These are phyloP conservation scores for Mimosa pudica DNA, from an alignment of 306 rosid species.

Conservation along the genomic window DNA sequence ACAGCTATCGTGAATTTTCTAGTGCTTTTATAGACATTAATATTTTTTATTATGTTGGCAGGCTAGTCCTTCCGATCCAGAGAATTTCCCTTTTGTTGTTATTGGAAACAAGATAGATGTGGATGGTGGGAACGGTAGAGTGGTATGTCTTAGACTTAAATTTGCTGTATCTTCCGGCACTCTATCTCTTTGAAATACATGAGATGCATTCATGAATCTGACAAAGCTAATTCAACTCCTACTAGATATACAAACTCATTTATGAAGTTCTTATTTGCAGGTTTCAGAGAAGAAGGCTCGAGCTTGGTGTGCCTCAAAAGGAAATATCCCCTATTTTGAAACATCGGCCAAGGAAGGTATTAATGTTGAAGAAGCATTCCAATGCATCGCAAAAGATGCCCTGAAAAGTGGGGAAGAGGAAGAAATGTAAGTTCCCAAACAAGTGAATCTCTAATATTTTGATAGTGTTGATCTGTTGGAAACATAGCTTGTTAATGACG, in stretches of 20 bases:
- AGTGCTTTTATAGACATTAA: slow-evolving; percentile 26
- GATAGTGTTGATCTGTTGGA: slow-evolving; percentile 27
- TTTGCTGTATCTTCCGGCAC: slow-evolving; percentile 11
- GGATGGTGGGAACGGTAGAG: slow-evolving; percentile 97
- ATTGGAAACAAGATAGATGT: slow-evolving; percentile 96
- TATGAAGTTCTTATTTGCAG: slow-evolving; percentile 44
- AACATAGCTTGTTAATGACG: slow-evolving; percentile 12
- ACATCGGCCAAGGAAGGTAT: slow-evolving; percentile 98
- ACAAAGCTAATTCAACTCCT: background rate
- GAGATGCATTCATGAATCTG: background rate
- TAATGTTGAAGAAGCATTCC: slow-evolving; percentile 98
- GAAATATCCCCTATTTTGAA: slow-evolving; percentile 97
- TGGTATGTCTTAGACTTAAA: slow-evolving; percentile 58
- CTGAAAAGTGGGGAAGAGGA: slow-evolving; percentile 97
- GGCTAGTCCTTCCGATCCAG: slow-evolving; percentile 99
- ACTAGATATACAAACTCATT: slow-evolving; percentile 23
- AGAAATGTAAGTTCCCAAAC: slow-evolving; percentile 78
- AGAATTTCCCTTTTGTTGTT: slow-evolving; percentile 96
- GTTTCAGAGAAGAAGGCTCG: slow-evolving; percentile 97
- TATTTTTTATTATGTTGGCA: slow-evolving; percentile 48
- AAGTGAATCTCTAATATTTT: slow-evolving; percentile 19
- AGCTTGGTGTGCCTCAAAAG: slow-evolving; percentile 99
- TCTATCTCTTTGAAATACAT: background rate
- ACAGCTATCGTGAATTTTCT: background rate
- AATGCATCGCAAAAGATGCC: slow-evolving; percentile 92